Conservation (phyloP, 1,284 basidiomycete genomes). For the Schizophyllum amplum region DNA sequence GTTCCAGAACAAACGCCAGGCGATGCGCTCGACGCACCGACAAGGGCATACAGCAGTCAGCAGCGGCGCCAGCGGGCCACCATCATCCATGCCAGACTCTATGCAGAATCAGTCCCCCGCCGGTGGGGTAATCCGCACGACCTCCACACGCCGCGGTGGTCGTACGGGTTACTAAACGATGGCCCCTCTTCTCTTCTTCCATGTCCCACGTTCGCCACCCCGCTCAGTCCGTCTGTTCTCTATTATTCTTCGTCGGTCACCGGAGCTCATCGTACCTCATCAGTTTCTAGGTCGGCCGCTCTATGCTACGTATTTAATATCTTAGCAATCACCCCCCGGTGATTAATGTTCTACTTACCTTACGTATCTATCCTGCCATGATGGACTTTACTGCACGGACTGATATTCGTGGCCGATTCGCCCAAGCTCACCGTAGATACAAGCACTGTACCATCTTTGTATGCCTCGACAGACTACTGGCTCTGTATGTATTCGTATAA, state of each 20-base stretch:
- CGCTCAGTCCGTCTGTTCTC: neutral
- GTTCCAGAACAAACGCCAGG: slow-evolving; percentile 82
- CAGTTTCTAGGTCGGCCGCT: neutral
- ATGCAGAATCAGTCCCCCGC: neutral
- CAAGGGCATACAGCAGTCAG: slow-evolving; percentile 29
- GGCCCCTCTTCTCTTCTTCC: too few species aligned
- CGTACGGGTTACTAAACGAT: neutral
- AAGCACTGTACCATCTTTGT: neutral
- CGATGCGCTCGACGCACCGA: slow-evolving; percentile 67
- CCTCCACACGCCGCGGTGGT: neutral
- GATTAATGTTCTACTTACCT: neutral
- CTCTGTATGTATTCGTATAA: neutral
- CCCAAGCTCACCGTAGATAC: too few species aligned
- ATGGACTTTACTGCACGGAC: neutral
- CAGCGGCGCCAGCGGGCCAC: too few species aligned
- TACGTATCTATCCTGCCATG: neutral
- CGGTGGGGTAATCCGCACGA: neutral
- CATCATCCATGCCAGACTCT: neutral
- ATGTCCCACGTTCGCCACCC: neutral
- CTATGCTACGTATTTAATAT: neutral
- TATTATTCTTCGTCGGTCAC: neutral
- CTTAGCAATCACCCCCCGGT: neutral
- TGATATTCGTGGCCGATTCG: neutral
- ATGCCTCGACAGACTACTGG: neutral
- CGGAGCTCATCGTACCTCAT: neutral